Base-by-base conservation (phyloP, 345 rosid species). In the Turritis glabra region DNA sequence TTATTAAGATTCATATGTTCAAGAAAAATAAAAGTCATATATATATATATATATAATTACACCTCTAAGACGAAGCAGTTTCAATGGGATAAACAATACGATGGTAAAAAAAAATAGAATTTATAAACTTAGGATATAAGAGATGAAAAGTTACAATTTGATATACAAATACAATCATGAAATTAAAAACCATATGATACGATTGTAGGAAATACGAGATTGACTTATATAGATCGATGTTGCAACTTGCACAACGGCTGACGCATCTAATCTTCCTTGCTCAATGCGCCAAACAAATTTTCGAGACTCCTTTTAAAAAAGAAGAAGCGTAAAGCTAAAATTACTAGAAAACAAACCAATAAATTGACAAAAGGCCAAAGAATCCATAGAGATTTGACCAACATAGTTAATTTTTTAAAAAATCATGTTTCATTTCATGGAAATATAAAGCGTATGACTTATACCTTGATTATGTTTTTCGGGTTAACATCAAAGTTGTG, bases 231-330 rank as follows among this genome's bases (percentile, higher is more conserved):
- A 19, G 32, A 66, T 33, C 51, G 67, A 38, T 67, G 44, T 74
- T 66, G 52, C 78, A 75, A 65, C 23, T 64, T 37, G 44, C 43
- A 67, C 54, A 67, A 67, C 74, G 68, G 54, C 32, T 18, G 35
- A 58, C 55, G 74, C 79, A 75, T 75, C 68, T 58, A 27, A 67
- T 67, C 53, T 75, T 67, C 55, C 68, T 75, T 29, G 68, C 33
- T 67, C 73, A 38, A 26, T 67, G 79, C 79, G 46, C 73, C 44
- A 58, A 2, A 57, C 73, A 48, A 66, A 27, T 21, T 64, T 74
- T 66, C 5, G 0, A 8, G 3, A 43, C 46, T 33, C 51, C 3
- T 5, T 17, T 9, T 60, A 32, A 33, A 33, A 8, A 8, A 33
- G 8, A 8, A 32, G 0, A 41, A 6, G n/a, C 38, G 25, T 23